Conservation (phyloP, 257 asterid species). For the Oldenlandia corymbosa region DNA sequence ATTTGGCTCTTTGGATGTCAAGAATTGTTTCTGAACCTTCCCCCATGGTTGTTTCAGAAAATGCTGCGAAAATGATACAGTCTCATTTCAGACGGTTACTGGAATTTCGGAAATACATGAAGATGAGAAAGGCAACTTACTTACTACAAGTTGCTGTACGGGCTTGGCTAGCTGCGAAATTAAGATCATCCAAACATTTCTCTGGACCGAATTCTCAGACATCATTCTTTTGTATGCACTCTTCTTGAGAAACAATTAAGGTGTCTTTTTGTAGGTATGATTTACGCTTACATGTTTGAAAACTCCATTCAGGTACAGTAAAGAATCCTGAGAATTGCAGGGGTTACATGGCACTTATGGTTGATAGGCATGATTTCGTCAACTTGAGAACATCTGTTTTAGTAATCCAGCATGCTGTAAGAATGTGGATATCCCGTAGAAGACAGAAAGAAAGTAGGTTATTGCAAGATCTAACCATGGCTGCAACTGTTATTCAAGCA, state of each 20-base stretch:
- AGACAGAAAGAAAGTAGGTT: slow-evolving; percentile 15
- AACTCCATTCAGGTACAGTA: slow-evolving; percentile 42
- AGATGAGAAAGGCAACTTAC: slow-evolving; percentile 43
- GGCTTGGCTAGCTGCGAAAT: slow-evolving; percentile 60
- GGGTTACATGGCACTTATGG: slow-evolving; percentile 28
- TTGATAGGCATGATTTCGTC: slow-evolving; percentile 55
- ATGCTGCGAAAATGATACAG: slow-evolving; percentile 86
- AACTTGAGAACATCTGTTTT: slow-evolving; percentile 40
- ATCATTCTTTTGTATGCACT: slow-evolving; percentile 33
- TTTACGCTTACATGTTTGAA: slow-evolving; percentile 21
- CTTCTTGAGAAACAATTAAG: slow-evolving; percentile 9
- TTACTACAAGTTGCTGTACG: slow-evolving; percentile 53
- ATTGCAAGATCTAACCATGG: slow-evolving; percentile 19
- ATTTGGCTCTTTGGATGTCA: neutral
- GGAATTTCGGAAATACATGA: slow-evolving; percentile 42
- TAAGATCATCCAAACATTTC: slow-evolving; percentile 25
- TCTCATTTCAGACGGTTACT: slow-evolving; percentile 54
- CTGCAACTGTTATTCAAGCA: slow-evolving; percentile 36
- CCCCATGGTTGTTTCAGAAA: slow-evolving; percentile 43
- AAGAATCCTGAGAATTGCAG: slow-evolving; percentile 29
- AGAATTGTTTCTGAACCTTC: slow-evolving; percentile 10
- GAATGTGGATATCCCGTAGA: slow-evolving; percentile 45
- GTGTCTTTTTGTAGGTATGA: slow-evolving; percentile 1
- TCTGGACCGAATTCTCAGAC: slow-evolving; percentile 26
- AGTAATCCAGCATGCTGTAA: slow-evolving; percentile 54